These are phyloP conservation scores for Eleusine indica DNA, from an alignment of 176 grass and related monocot genomes.

Conservation along the genomic window DNA sequence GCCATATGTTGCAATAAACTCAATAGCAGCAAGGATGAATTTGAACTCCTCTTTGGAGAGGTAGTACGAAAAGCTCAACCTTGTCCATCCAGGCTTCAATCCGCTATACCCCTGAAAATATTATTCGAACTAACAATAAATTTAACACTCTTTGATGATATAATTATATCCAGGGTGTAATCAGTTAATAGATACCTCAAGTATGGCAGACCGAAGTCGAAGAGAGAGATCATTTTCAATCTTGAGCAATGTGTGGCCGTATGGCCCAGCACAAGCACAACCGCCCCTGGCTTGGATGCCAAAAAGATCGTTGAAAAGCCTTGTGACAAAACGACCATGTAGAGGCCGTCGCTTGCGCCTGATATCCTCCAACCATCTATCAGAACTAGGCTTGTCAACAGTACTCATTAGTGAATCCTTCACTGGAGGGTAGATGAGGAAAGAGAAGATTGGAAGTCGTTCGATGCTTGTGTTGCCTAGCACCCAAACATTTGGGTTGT, in stretches of 20 bases:
- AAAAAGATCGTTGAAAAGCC: slow-evolving; percentile 75
- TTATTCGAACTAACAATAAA: neutral
- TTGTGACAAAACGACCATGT: slow-evolving; percentile 66
- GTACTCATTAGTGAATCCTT: neutral
- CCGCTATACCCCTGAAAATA: slow-evolving; percentile 66
- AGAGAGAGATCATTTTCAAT: slow-evolving; percentile 48
- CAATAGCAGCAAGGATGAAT: slow-evolving; percentile 56
- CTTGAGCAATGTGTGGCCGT: slow-evolving; percentile 63
- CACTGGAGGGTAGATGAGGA: slow-evolving; percentile 50
- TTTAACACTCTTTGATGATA: neutral
- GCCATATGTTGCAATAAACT: slow-evolving; percentile 60
- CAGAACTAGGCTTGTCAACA: neutral
- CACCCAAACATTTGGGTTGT: slow-evolving; percentile 14
- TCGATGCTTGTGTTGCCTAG: slow-evolving; percentile 52
- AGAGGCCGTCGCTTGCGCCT: slow-evolving; percentile 37
- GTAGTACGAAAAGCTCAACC: slow-evolving; percentile 77
- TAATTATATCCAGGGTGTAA: neutral
- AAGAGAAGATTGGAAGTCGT: slow-evolving; percentile 69
- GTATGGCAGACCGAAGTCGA: slow-evolving; percentile 57
- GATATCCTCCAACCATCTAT: neutral
- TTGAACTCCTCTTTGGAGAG: slow-evolving; percentile 59
- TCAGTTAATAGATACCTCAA: slow-evolving; percentile 25
- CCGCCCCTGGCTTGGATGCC: slow-evolving; percentile 80
- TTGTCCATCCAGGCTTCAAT: slow-evolving; percentile 77
- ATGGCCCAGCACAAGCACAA: slow-evolving; percentile 69